A percentile compares a stretch with the other conserved stretches of the same genome.
Conservation (phyloP, 352 stramenopile genomes). For the Phytopythium boreale region DNA sequence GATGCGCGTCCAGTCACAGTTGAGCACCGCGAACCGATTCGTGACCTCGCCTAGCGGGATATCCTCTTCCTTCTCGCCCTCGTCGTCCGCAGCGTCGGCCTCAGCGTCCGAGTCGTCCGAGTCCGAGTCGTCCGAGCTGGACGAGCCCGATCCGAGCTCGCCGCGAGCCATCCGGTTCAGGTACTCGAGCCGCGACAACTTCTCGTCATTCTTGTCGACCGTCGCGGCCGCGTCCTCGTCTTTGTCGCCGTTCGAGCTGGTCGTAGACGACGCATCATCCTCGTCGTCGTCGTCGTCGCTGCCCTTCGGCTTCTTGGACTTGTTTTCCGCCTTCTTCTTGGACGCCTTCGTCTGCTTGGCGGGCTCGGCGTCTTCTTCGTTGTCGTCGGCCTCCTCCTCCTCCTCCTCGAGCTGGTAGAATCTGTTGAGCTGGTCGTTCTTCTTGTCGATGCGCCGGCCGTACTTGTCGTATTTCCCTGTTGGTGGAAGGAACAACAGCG, state of each 20-base stretch:
- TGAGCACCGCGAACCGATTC: conserved; percentile 91
- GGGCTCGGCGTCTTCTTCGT: conserved; percentile 23
- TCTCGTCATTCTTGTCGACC: conserved; percentile 43
- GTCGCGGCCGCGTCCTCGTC: conserved; percentile 20
- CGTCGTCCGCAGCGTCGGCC: conserved; percentile 25
- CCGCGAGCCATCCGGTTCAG: conserved; percentile 85
- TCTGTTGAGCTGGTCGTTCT: conserved; percentile 73
- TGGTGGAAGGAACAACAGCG: neutral
- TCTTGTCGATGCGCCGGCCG: conserved; percentile 74
- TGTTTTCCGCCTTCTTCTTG: conserved; percentile 10
- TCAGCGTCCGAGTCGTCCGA: conserved; percentile 39
- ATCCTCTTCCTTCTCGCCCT: conserved; percentile 61
- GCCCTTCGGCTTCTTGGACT: conserved; percentile 14
- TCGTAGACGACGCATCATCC: conserved; percentile 21
- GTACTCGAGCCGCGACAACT: conserved; percentile 80
- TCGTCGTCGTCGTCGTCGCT: conserved; percentile 26
- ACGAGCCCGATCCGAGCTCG: conserved; percentile 56
- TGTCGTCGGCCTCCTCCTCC: conserved; percentile 15
- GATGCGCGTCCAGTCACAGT: conserved; percentile 97
- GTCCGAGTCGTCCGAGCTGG: conserved; percentile 45
- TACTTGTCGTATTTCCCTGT: conserved; percentile 85
- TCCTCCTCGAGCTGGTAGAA: conserved; percentile 79
- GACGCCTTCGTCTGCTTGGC: conserved; percentile 14
- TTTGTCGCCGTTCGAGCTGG: conserved; percentile 30
- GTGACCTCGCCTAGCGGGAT: conserved; percentile 84